phyloP scores from a whole-genome alignment of 495 filamentous ascomycete genomes.

The Trichocladium uniseriatum region DNA sequence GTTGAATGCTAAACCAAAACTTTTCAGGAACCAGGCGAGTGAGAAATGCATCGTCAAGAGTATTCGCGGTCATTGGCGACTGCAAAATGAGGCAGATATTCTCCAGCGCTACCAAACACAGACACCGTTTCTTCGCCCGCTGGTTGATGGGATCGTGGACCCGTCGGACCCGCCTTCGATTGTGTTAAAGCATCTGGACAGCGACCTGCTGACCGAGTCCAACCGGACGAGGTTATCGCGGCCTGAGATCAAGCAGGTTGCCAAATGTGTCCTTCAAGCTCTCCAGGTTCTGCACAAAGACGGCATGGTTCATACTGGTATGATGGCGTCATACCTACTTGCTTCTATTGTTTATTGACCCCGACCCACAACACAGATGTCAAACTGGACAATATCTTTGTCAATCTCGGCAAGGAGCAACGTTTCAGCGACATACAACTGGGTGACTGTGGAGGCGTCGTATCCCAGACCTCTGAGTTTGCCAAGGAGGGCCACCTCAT shows the following conservation, averaged over 20 bases:
- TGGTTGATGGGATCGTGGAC: slow-evolving; percentile 35
- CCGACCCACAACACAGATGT: too few species aligned
- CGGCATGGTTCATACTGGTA: slow-evolving; percentile 29
- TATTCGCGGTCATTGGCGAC: too few species aligned
- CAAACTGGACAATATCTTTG: slow-evolving; percentile 36
- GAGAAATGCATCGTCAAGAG: slow-evolving; percentile 33
- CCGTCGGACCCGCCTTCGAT: slow-evolving; percentile 33
- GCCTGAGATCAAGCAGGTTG: slow-evolving; percentile 35
- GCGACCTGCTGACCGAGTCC: slow-evolving; percentile 27
- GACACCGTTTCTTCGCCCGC: slow-evolving; percentile 26
- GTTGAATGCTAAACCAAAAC: too few species aligned
- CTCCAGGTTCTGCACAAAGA: slow-evolving; percentile 32
- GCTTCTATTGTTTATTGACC: too few species aligned
- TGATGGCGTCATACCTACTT: too few species aligned
- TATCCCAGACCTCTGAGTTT: slow-evolving; percentile 27
- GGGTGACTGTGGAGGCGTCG: slow-evolving; percentile 32
- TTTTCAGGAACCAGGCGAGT: slow-evolving; percentile 20
- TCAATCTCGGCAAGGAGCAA: slow-evolving; percentile 24
- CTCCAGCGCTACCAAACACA: too few species aligned
- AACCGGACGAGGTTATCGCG: slow-evolving; percentile 26
- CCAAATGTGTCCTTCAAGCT: slow-evolving; percentile 29
- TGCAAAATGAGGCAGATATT: too few species aligned
- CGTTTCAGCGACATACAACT: slow-evolving; percentile 34
- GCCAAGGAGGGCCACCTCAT: slow-evolving; percentile 33
- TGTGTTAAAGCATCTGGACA: slow-evolving; percentile 37